Base-by-base conservation (phyloP, 1,284 basidiomycete genomes). In the Heterobasidion occidentale region DNA sequence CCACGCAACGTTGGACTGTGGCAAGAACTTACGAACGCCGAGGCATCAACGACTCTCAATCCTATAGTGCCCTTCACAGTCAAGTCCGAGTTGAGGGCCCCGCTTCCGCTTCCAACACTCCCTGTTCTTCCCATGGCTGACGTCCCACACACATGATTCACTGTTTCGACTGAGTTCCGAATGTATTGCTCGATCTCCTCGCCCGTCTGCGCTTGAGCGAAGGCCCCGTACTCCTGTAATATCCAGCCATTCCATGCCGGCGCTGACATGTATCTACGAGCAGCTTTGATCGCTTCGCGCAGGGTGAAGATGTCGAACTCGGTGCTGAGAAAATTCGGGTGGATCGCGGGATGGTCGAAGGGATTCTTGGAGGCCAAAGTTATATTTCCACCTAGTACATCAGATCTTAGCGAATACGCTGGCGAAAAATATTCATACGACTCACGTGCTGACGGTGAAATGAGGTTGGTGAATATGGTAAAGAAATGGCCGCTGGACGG, bases 81-180 rank as follows among this genome's bases (percentile, higher is more conserved):
- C 55, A 68, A 33, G 34, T 67, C 59, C 14, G 65, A 59, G 36
- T 65, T 59, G 7, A 67, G 63, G 17, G 67, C 67, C 7, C 63
- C 54, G 9, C 33, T 2, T 46, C 55, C 59, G 34, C 57, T 59
- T 36, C 35, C 38, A 7, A 53, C 9, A 5, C 58, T 55, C 65
- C 38, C 38, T 5, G 38, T 12, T 42, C n/a, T 42, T 3, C 46
- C 46, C 46, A 68, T 68, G 9, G 54, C 38, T 9, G 64, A 64
- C 0, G 66, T 67, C 9, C 64, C 62, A 8, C 59, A 58, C 2
- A 61, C 55, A 38, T 68, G 67, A 45, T 52, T 59, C 27, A 63
- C 53, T 9, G 65, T 61, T 4, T 52, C 52, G 17, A 49, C 56
- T 36, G 17, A 38, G 19, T 44, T 11, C 17, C 36, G 34, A 6